Base-by-base conservation (phyloP, 805 yeast genomes). In the Kazachstania kunashirensis region DNA sequence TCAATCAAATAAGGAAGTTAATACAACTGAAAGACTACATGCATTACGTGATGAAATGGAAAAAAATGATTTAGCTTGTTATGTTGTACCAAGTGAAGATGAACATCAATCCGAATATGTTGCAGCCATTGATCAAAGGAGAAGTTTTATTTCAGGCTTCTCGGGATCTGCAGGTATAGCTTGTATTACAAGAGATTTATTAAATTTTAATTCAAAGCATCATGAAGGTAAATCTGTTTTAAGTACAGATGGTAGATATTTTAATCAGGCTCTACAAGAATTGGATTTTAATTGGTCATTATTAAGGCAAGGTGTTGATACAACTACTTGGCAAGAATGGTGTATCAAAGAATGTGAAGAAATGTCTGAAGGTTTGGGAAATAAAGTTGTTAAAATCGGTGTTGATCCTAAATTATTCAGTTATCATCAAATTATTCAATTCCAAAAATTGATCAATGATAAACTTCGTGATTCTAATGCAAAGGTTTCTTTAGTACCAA, bases 131-230 rank as follows among this genome's bases (percentile, higher is more conserved):
- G 97, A 89, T 57, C 84, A 80, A 54, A 73, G 96, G 48, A 68
- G 96, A 39, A 80, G 75, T 37, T 89, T 70, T 49, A 80, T 89
- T 19, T 72, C 88, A 6, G 96, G 86, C 0, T 89, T 89, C 62
- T 80, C 89, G 10, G 98, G 97, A 1, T 78, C 89, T 33, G 94
- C 96, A 2, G 98, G 97, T 17, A 65, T 84, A 16, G 96, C 95
- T 1, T 71, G 92, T n/a, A 70, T 89, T 14, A 78, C 95, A 4
- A 55, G 65, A 30, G 67, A 68, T 37, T 43, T 64, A 6, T 48
- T 67, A 28, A 59, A 61, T 21, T 60, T 66, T 49, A 68, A 61
- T 34, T 36, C 40, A 3, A 69, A 64, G 1, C 48, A 50, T 2
- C 65, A 73, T 16, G 63, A 61, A 9, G 84, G 85, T 1, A 72